phyloP scores from a whole-genome alignment of 2,329 filamentous ascomycete species.

The Colletotrichum camelliae region DNA sequence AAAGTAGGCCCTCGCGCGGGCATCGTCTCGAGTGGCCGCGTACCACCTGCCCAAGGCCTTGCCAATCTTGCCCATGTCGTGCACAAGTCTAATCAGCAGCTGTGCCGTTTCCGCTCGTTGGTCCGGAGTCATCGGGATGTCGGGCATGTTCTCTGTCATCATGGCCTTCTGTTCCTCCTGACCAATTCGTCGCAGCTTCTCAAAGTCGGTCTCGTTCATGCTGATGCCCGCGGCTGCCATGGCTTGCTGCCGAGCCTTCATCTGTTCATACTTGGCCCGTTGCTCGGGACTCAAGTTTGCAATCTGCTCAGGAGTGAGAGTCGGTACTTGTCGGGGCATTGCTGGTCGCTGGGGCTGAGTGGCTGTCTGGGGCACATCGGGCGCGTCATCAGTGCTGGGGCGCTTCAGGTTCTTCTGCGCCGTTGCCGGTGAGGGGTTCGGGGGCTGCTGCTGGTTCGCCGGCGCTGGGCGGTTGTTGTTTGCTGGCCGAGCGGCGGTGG shows the following conservation, averaged over 20 bases:
- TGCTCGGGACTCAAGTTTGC: slow-evolving; percentile 50
- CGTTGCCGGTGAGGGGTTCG: slow-evolving; percentile 42
- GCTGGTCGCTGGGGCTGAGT: slow-evolving; percentile 19
- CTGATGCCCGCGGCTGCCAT: slow-evolving; percentile 4
- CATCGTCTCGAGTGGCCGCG: slow-evolving; percentile 51
- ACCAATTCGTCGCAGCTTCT: slow-evolving; percentile 38
- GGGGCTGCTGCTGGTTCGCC: slow-evolving; percentile 39
- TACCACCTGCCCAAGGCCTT: slow-evolving; percentile 55
- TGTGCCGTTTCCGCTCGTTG: slow-evolving; percentile 48
- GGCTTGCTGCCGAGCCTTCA: slow-evolving; percentile 26
- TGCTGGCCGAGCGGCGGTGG: slow-evolving; percentile 9
- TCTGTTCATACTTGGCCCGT: slow-evolving; percentile 47
- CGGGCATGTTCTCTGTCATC: slow-evolving; percentile 43
- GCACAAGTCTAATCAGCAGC: slow-evolving; percentile 47
- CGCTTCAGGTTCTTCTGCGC: slow-evolving; percentile 56
- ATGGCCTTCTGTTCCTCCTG: slow-evolving; percentile 47
- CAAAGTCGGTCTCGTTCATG: slow-evolving; percentile 10
- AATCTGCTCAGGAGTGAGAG: slow-evolving; percentile 41
- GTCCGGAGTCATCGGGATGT: slow-evolving; percentile 52
- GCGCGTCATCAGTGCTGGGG: slow-evolving; percentile 50
- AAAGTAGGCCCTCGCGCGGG: slow-evolving; percentile 57
- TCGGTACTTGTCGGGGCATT: slow-evolving; percentile 23
- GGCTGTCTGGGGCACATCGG: slow-evolving; percentile 25
- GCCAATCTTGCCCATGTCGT: slow-evolving; percentile 50
- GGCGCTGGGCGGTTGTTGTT: slow-evolving; percentile 34